Percentiles rank a stretch among this genome's conserved stretches.
Conservation (phyloP, 1,284 basidiomycete species). For the Vanrija humicola region DNA sequence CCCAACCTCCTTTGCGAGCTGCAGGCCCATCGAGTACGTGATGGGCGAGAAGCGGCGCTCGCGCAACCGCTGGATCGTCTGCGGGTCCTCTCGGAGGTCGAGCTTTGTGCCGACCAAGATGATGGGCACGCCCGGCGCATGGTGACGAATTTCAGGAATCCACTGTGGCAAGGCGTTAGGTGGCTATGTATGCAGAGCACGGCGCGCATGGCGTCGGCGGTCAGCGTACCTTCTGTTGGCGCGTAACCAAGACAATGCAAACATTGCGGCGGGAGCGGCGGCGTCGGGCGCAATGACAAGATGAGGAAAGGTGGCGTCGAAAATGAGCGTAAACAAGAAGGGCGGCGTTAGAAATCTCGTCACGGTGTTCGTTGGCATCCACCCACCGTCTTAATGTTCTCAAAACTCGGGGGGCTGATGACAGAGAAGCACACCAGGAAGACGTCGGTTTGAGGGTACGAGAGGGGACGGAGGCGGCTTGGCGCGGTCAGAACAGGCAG, state of each 20-base stretch:
- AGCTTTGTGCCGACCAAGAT: constrained; percentile 70
- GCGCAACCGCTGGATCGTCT: constrained; percentile 84
- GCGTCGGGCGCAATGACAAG: too few species aligned
- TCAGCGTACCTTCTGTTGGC: too few species aligned
- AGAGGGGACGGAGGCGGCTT: constrained; percentile 92
- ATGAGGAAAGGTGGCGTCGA: too few species aligned
- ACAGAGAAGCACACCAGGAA: constrained; percentile 99
- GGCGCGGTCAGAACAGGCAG: too few species aligned
- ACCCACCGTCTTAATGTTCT: constrained; percentile 55
- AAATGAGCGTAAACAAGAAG: constrained; percentile 28
- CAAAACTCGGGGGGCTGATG: constrained; percentile 92
- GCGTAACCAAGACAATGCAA: too few species aligned
- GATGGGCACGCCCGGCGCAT: constrained; percentile 50
- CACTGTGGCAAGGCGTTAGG: constrained; percentile 57
- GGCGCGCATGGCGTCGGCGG: too few species aligned
- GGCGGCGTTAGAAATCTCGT: not conserved
- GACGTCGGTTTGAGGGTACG: constrained; percentile 98
- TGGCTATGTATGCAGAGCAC: too few species aligned
- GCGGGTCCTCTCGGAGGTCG: constrained; percentile 90
- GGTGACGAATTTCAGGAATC: constrained; percentile 95
- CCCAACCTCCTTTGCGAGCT: constrained; percentile 75
- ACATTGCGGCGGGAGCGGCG: too few species aligned
- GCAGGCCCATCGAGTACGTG: constrained; percentile 50
- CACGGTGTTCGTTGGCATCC: too few species aligned
- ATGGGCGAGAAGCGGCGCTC: constrained; percentile 96